Evolutionary conservation across 1,139 yeast species (phyloP), one percentile per base, ranked within the genome.

Genomic region (Meyerozyma athensensis): DNA sequence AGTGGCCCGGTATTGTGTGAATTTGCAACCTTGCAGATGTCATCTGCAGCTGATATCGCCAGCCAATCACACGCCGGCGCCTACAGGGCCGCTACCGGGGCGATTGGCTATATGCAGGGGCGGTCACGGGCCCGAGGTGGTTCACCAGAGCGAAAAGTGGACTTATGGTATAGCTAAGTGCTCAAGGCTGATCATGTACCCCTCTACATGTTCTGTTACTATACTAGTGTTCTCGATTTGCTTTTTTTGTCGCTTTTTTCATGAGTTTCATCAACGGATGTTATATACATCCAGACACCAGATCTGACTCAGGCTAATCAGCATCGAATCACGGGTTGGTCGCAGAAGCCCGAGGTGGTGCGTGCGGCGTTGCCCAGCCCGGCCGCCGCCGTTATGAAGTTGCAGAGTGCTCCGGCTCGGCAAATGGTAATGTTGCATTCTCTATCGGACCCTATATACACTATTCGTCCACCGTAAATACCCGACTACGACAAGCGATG

Each of bases 401-500:
- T n/a, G n/a, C n/a, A n/a, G n/a, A n/a, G n/a, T n/a, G n/a, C n/a
- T n/a, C n/a, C n/a, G n/a, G n/a, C n/a, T n/a, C n/a, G n/a, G n/a
- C n/a, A n/a, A n/a, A n/a, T n/a, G n/a, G n/a, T n/a, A n/a, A n/a
- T n/a, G n/a, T n/a, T n/a, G n/a, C n/a, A n/a, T n/a, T n/a, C n/a
- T n/a, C n/a, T n/a, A n/a, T n/a, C n/a, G n/a, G n/a, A n/a, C n/a
- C n/a, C 23, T 21, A 21, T 21, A 21, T 21, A 7, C 21, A n/a
- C 12, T 26, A 7, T 19, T 39, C 18, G 39, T 18, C 23, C 8
- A 28, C 32, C 18, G 66, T 69, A 54, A 73, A 85, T 3, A 84
- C 82, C 41, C 68, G 63, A 62, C 87, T 58, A 44, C 78, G 64
- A 16, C 61, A 56, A 10, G 74, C 61, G 19, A 92, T 76, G 44